phyloP scores from a whole-genome alignment of 352 stramenopile species.

The Globisporangium alternatum region DNA sequence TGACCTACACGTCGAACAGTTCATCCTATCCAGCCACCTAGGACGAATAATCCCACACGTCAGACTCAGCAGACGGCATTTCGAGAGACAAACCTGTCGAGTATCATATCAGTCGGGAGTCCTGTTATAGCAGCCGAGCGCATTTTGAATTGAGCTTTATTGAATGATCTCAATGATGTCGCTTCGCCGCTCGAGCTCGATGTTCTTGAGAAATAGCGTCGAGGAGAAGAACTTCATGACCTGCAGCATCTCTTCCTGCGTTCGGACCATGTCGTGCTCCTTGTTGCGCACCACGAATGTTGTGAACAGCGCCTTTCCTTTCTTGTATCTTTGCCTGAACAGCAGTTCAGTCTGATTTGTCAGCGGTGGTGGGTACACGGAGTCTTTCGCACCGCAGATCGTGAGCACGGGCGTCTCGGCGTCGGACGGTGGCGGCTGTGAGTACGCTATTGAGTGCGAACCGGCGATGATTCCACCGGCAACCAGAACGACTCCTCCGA shows the following conservation, averaged over 20 bases:
- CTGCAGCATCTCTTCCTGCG: constrained; percentile 44
- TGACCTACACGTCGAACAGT: too few species aligned
- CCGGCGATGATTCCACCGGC: constrained; percentile 41
- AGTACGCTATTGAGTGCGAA: constrained; percentile 20
- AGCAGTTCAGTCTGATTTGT: constrained; percentile 23
- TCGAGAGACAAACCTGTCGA: too few species aligned
- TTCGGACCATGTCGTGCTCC: constrained; percentile 53
- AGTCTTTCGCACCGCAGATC: constrained; percentile 33
- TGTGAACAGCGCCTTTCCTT: constrained; percentile 15
- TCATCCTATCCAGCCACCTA: too few species aligned
- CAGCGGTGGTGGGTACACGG: constrained; percentile 36
- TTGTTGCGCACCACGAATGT: constrained; percentile 26
- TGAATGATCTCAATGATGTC: constrained; percentile 52
- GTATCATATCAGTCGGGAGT: too few species aligned
- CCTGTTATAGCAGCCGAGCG: too few species aligned
- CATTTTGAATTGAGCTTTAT: neutral
- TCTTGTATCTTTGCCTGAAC: constrained; percentile 26
- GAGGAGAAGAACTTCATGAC: constrained; percentile 61
- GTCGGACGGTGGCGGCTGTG: neutral
- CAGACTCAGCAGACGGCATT: too few species aligned
- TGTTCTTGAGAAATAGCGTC: constrained; percentile 47
- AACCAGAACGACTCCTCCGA: constrained; percentile 54
- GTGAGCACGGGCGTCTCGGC: constrained; percentile 46
- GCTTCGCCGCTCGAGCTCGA: constrained; percentile 44
- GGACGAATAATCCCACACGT: too few species aligned